Evolutionary conservation across 768 basidiomycete genomes (phyloP).

Genomic region (Boletus coccyginus): DNA sequence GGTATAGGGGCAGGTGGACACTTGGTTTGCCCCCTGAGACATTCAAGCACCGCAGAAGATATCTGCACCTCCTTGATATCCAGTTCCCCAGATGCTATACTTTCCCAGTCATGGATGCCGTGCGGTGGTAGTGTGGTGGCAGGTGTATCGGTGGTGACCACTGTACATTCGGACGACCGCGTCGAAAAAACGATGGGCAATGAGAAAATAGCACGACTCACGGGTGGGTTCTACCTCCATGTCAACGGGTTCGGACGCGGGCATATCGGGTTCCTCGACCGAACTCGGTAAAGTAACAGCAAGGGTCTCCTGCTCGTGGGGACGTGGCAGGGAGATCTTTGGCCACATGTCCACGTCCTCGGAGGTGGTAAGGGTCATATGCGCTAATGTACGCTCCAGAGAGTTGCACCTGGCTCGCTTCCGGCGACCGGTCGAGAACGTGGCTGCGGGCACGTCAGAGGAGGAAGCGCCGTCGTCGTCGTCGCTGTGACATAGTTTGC

Average conservation of each 20-base stretch:
- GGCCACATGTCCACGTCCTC: constrained; percentile 21
- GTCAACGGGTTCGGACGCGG: constrained; percentile 48
- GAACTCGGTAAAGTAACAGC: constrained; percentile 32
- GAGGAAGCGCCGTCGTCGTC: constrained; percentile 13
- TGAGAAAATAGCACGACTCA: constrained; percentile 31
- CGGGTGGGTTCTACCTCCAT: constrained; percentile 74
- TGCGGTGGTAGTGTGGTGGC: constrained; percentile 26
- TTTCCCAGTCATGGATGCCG: constrained; percentile 11
- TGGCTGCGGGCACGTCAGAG: constrained; percentile 12
- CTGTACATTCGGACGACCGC: neutral
- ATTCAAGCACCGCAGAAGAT: constrained; percentile 45
- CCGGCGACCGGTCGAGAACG: constrained; percentile 39
- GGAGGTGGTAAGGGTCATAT: constrained; percentile 37
- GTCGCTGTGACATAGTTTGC: constrained; percentile 30
- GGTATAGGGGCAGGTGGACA: constrained; percentile 20
- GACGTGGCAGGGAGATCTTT: constrained; percentile 3
- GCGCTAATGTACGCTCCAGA: constrained; percentile 57
- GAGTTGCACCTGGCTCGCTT: constrained; percentile 50
- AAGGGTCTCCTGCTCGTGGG: constrained; percentile 3
- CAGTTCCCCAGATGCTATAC: constrained; percentile 23
- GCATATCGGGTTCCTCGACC: constrained; percentile 40
- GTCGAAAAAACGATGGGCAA: neutral
- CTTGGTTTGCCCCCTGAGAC: constrained; percentile 36
- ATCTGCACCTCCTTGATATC: constrained; percentile 36
- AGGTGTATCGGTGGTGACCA: constrained; percentile 14